Evolutionary conservation across 2,329 filamentous ascomycete species (phyloP).

Genomic region (Whalleya microplaca): DNA sequence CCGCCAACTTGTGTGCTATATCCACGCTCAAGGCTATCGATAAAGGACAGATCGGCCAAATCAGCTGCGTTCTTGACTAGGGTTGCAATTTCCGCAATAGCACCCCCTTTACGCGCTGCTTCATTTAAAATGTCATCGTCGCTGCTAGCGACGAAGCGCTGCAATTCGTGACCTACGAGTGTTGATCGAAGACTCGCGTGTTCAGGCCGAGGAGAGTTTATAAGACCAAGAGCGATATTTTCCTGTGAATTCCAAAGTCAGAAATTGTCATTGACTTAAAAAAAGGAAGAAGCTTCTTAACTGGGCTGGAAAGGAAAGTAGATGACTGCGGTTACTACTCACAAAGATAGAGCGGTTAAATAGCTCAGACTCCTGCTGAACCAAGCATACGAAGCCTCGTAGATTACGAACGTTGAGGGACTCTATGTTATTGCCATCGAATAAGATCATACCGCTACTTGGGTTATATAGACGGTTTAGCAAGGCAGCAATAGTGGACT

Average conservation of each 20-base stretch:
- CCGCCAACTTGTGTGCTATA: slow-evolving; percentile 58
- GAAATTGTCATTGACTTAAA: background rate
- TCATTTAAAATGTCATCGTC: slow-evolving; percentile 30
- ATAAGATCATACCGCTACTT: slow-evolving; percentile 46
- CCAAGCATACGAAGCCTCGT: slow-evolving; percentile 47
- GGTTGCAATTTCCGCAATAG: slow-evolving; percentile 47
- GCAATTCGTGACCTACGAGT: slow-evolving; percentile 48
- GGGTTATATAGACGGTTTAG: slow-evolving; percentile 60
- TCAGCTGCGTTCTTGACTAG: slow-evolving; percentile 51
- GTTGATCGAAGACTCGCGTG: slow-evolving; percentile 42
- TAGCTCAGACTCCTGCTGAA: slow-evolving; percentile 51
- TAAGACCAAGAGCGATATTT: slow-evolving; percentile 55
- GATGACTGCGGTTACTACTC: slow-evolving; percentile 29
- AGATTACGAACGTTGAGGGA: slow-evolving; percentile 48
- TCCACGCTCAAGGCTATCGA: slow-evolving; percentile 56
- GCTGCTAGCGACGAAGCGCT: slow-evolving; percentile 45
- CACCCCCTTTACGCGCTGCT: slow-evolving; percentile 21
- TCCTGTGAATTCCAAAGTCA: background rate
- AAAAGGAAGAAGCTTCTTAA: background rate
- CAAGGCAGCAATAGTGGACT: slow-evolving; percentile 45
- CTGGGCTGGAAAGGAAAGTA: background rate
- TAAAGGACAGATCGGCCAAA: slow-evolving; percentile 59
- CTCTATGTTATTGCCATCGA: slow-evolving; percentile 50
- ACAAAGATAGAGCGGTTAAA: slow-evolving; percentile 49
- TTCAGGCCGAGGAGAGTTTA: slow-evolving; percentile 46